Percentiles rank a stretch among this genome's conserved stretches.
Conservation (phyloP, 768 basidiomycete species). For the Panaeolus cyanescens region DNA sequence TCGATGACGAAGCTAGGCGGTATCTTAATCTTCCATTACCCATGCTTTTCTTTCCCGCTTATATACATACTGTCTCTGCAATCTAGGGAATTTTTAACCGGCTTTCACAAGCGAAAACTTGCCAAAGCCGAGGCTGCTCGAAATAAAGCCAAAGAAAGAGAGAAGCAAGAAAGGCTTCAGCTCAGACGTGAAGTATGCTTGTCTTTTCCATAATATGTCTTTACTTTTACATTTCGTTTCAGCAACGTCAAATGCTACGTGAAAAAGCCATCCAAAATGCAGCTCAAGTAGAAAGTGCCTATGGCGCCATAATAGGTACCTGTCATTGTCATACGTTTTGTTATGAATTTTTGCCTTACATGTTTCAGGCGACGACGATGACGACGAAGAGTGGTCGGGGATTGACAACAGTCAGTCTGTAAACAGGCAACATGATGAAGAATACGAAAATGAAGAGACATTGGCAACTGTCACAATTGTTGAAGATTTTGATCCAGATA, state of each 20-base stretch:
- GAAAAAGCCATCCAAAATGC: constrained; percentile 82
- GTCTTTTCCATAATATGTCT: constrained; percentile 12
- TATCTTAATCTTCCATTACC: constrained; percentile 28
- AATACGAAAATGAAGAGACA: constrained; percentile 83
- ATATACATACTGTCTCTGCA: background rate
- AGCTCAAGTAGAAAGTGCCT: constrained; percentile 74
- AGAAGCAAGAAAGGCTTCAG: constrained; percentile 75
- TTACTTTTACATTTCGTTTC: constrained; percentile 14
- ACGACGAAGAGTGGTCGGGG: constrained; percentile 52
- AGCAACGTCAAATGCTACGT: constrained; percentile 80
- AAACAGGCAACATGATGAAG: constrained; percentile 54
- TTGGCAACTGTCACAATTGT: constrained; percentile 89
- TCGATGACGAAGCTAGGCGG: constrained; percentile 87
- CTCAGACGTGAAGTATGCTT: constrained; percentile 72
- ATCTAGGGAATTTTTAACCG: constrained; percentile 84
- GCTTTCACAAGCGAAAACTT: constrained; percentile 91
- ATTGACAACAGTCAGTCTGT: constrained; percentile 32
- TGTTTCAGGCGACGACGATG: constrained; percentile 33
- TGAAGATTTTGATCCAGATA: constrained; percentile 85
- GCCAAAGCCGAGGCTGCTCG: constrained; percentile 78
- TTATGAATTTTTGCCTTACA: constrained; percentile 12
- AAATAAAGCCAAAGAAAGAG: constrained; percentile 71
- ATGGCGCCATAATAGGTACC: constrained; percentile 50
- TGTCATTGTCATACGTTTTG: constrained; percentile 5
- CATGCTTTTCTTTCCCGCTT: constrained; percentile 3